Evolutionary conservation across 148 eudicot genomes (phyloP).

Genomic region (Pouteria glomerata): DNA sequence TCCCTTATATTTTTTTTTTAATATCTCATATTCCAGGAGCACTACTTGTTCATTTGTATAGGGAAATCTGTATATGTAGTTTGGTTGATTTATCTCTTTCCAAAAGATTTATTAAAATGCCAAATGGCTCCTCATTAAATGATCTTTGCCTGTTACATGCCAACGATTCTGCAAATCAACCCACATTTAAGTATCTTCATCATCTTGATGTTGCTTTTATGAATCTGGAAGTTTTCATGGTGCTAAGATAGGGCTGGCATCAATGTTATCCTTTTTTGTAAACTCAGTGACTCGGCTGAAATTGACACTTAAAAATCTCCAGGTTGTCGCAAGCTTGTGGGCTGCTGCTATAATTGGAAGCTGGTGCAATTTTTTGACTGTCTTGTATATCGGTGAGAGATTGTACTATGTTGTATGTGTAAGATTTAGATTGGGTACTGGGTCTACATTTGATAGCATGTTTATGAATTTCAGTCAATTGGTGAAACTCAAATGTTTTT

Average conservation of each 20-base stretch:
- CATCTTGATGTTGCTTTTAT: constrained; percentile 5
- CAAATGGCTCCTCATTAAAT: background rate
- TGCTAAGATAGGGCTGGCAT: background rate
- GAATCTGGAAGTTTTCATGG: background rate
- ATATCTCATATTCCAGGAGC: background rate
- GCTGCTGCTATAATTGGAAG: constrained; percentile 73
- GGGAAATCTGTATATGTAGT: background rate
- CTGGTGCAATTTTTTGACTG: constrained; percentile 87
- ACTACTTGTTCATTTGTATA: background rate
- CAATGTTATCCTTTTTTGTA: background rate
- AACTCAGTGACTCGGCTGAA: background rate
- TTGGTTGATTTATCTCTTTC: background rate
- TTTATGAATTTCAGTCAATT: background rate
- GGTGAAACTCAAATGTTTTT: background rate
- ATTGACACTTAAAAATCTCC: constrained; percentile 4
- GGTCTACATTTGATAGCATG: background rate
- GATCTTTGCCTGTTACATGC: background rate
- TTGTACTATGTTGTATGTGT: background rate
- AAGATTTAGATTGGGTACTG: background rate
- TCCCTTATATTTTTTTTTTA: background rate
- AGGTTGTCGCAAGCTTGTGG: constrained; percentile 58
- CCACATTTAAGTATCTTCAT: background rate
- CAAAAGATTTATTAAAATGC: background rate
- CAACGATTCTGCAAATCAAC: background rate
- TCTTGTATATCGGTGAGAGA: constrained; percentile 67